Evolutionary conservation across 441 rosid genomes (phyloP).

Genomic region (Manihot esculenta): DNA sequence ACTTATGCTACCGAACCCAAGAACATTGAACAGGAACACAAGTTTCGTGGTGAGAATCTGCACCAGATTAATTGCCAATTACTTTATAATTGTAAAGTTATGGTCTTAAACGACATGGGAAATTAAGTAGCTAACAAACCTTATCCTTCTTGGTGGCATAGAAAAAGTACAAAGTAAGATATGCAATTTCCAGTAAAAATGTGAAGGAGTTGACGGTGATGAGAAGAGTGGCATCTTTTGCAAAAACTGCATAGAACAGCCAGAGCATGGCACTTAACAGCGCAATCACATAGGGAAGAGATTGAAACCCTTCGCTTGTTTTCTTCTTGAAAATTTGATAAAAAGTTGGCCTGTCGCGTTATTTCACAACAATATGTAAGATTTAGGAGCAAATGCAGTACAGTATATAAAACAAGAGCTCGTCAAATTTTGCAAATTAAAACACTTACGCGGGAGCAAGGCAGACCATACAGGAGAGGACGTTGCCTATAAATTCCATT

Average conservation of each 20-base stretch:
- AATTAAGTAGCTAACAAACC: constrained; percentile 27
- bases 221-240: constrained; percentile 46
- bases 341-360: constrained; percentile 56
- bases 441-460: no score
- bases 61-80: not conserved
- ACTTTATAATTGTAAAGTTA: not conserved
- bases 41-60: constrained; percentile 54
- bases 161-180: constrained; percentile 47
- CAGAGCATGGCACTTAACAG: constrained; percentile 75
- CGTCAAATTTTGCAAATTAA: no score
- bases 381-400: no score
- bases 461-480: no score
- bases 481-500: no score
- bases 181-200: constrained; percentile 42
- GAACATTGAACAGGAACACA: constrained; percentile 41
- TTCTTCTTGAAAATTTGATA: constrained; percentile 60
- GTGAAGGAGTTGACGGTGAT: constrained; percentile 62
- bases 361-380: not conserved
- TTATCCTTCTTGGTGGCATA: constrained; percentile 61
- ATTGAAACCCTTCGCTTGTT: constrained; percentile 68
- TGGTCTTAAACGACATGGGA: not conserved
- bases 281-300: constrained; percentile 66
- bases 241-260: constrained; percentile 66
- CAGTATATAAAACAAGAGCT: no score
- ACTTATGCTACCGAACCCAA: constrained; percentile 52